Percentiles rank a stretch among this genome's conserved stretches.
Conservation (phyloP, 305 asterid genomes). For the Rubia tinctorum region DNA sequence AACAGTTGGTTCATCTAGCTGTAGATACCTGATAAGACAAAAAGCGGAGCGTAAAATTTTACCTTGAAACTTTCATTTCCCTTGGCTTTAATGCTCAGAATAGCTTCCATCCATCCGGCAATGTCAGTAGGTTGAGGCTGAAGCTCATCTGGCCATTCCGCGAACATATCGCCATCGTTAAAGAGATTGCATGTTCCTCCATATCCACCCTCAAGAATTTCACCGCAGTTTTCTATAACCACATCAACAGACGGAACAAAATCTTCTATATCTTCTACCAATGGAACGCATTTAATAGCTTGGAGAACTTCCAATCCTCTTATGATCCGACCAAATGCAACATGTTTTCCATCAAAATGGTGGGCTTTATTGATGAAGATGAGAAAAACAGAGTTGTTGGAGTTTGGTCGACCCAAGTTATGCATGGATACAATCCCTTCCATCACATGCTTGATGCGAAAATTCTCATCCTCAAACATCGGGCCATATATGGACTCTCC, state of each 20-base stretch:
- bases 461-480: constrained; percentile 43
- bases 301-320: constrained; percentile 39
- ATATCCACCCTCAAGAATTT: constrained; percentile 36
- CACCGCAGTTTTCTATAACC: constrained; percentile 34
- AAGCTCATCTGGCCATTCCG: constrained; percentile 44
- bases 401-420: constrained; percentile 33
- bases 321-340: constrained; percentile 37
- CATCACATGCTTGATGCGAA: constrained; percentile 36
- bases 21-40: background rate
- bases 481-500: constrained; percentile 38
- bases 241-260: constrained; percentile 27
- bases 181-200: constrained; percentile 35
- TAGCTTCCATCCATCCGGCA: constrained; percentile 36
- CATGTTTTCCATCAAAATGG: constrained; percentile 40
- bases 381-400: constrained; percentile 36
- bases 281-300: constrained; percentile 28
- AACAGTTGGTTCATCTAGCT: background rate
- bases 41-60: background rate
- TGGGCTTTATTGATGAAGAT: constrained; percentile 27
- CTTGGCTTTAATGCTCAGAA: constrained; percentile 25
- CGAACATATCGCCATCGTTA: constrained; percentile 36
- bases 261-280: constrained; percentile 7
- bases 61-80: constrained; percentile 43
- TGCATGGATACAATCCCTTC: constrained; percentile 45
- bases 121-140: constrained; percentile 27